These are phyloP conservation scores for Cordyceps javanica DNA, from an alignment of 2,329 filamentous ascomycete species.

Conservation along the genomic window DNA sequence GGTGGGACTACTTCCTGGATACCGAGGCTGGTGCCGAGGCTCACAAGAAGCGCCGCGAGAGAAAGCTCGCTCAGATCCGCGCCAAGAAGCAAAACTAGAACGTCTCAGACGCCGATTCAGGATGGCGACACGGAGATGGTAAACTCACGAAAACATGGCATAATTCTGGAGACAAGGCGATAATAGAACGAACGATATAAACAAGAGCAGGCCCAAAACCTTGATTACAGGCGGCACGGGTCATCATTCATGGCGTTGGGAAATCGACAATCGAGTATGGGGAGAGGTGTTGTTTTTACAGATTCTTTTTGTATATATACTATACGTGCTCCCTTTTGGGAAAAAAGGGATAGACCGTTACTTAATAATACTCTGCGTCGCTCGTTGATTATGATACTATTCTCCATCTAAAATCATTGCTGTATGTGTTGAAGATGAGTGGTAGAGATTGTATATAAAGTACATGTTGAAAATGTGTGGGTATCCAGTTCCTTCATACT, in stretches of 20 bases:
- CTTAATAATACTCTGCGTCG: slow-evolving; percentile 8
- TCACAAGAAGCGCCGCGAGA: slow-evolving; percentile 74
- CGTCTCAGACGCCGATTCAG: not conserved
- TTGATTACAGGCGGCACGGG: not conserved
- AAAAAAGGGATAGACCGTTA: slow-evolving; percentile 3
- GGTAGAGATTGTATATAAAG: not conserved
- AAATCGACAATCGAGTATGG: slow-evolving; percentile 9
- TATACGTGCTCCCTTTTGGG: not conserved
- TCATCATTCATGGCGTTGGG: slow-evolving; percentile 11
- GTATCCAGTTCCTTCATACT: not conserved
- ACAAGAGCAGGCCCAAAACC: not conserved
- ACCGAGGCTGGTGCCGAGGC: slow-evolving; percentile 90
- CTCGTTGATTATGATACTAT: not conserved
- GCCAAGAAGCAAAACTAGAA: slow-evolving; percentile 63
- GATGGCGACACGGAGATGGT: not conserved
- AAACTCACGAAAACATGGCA: not conserved
- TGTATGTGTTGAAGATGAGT: not conserved
- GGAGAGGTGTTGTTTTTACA: slow-evolving; percentile 3
- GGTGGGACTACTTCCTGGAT: slow-evolving; percentile 95
- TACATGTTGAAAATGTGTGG: not conserved
- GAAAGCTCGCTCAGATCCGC: slow-evolving; percentile 60
- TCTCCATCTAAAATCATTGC: not conserved
- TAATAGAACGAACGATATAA: slow-evolving; percentile 8
- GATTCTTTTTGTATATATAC: slow-evolving; percentile 13
- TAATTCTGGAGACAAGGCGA: not conserved